phyloP scores from a whole-genome alignment of 352 stramenopile genomes.

The Thalassiosira mediterranea region DNA sequence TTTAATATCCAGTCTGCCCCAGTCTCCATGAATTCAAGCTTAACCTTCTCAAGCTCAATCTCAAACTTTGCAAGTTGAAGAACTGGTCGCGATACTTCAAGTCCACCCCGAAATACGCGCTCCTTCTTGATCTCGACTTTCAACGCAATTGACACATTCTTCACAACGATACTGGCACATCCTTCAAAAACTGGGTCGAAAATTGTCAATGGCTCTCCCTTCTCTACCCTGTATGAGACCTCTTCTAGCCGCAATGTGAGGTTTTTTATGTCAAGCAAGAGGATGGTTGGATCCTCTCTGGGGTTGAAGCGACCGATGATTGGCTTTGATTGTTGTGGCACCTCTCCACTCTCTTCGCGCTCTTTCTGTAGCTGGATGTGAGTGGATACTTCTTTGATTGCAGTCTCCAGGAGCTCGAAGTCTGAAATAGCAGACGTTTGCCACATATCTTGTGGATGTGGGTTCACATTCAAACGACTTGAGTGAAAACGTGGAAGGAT shows the following conservation, averaged over 20 bases:
- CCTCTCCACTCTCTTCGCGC: conserved; percentile 41
- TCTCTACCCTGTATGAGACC: conserved; percentile 80
- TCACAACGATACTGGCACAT: conserved; percentile 58
- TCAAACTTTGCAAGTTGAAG: conserved; percentile 70
- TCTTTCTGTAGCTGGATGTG: conserved; percentile 74
- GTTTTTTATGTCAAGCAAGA: conserved; percentile 81
- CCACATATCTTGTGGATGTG: too few species aligned
- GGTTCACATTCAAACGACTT: too few species aligned
- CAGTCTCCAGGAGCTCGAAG: conserved; percentile 80
- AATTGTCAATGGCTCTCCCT: conserved; percentile 63
- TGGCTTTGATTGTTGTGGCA: too few species aligned
- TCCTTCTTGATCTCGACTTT: conserved; percentile 75
- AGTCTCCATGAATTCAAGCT: conserved; percentile 77
- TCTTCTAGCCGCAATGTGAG: conserved; percentile 75
- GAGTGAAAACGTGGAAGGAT: too few species aligned
- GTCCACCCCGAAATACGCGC: conserved; percentile 32
- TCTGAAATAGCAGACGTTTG: conserved; percentile 76
- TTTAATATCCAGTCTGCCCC: conserved; percentile 82
- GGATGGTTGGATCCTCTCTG: conserved; percentile 66
- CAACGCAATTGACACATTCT: conserved; percentile 77
- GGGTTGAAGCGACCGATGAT: too few species aligned
- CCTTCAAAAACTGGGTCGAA: conserved; percentile 84
- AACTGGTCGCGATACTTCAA: conserved; percentile 53
- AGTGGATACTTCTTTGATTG: conserved; percentile 75
- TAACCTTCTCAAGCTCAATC: conserved; percentile 70